A percentile compares a stretch with the other conserved stretches of the same genome.
Conservation (phyloP, 306 rosid species). For the Cyclanthera cordifolia region DNA sequence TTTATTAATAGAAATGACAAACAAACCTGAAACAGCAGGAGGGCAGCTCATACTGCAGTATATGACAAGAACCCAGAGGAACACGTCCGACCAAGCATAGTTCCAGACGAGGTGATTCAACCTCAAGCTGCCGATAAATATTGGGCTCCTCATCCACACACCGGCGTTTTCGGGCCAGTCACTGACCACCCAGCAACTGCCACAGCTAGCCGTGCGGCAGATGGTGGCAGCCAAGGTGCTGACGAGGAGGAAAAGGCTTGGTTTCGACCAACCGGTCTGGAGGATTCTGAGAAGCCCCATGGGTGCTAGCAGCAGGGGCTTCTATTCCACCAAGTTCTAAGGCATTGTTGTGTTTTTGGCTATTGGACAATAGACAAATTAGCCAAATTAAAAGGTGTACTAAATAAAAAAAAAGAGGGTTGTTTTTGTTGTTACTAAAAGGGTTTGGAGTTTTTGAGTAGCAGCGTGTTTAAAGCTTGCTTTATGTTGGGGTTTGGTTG, state of each 20-base stretch:
- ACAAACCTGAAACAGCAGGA: constrained; percentile 39
- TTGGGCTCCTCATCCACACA: constrained; percentile 88
- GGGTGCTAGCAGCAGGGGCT: background rate
- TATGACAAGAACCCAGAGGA: constrained; percentile 90
- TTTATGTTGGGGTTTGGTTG: background rate
- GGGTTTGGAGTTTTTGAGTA: background rate
- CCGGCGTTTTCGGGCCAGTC: constrained; percentile 82
- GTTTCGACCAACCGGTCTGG: constrained; percentile 76
- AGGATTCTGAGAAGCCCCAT: constrained; percentile 92
- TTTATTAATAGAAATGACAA: background rate
- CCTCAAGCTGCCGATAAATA: constrained; percentile 44
- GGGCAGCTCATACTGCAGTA: constrained; percentile 42
- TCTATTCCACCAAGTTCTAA: too few species aligned
- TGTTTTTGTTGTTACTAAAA: background rate
- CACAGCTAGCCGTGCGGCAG: constrained; percentile 9
- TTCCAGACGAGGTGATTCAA: constrained; percentile 58
- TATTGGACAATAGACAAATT: background rate
- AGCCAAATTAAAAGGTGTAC: background rate
- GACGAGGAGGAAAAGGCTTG: constrained; percentile 83
- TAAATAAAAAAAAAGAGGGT: background rate
- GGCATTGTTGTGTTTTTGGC: background rate
- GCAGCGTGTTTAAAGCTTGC: background rate
- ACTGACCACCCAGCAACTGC: constrained; percentile 11
- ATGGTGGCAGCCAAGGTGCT: constrained; percentile 17
- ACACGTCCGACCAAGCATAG: constrained; percentile 25